Base-by-base conservation (phyloP, 768 basidiomycete genomes). In the Daedaleopsis nitida region DNA sequence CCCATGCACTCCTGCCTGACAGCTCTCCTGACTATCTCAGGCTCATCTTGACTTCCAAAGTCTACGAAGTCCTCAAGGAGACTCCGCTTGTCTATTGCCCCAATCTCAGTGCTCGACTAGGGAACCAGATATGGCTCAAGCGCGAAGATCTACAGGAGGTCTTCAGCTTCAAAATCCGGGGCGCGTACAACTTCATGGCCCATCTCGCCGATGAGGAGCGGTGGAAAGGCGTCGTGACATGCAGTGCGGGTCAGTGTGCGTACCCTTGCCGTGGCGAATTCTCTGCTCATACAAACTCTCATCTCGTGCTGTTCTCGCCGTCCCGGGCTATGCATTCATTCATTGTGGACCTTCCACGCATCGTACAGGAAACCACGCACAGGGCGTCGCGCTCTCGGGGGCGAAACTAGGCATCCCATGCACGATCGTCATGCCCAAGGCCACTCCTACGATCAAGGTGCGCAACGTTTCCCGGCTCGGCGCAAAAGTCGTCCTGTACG, bases 141-240 rank as follows among this genome's bases (percentile, higher is more conserved):
- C 86, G 97, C 24, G 97, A 99, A 75, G 97, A 99, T 70, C 82
- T 97, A 2, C 96, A 98, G 49, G 89, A 94, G 69, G 97, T 99
- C 19, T 99, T 99, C 74, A 96, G 93, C 73, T 99, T 99, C 86
- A 99, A 99, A 73, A 95, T 98, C 50, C 83, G 97, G 5, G 97
- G 97, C 23, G 97, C 97, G 35, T 99, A 97, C 79, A 99, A 99
- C 74, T 92, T 97, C 69, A 99, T 99, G 96, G 93, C 93, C 21
- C 83, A 84, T 74, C 79, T 99, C 38, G 79, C 80, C 9, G 88
- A 90, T 35, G 93, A 95, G 58, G 96, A 98, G 71, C 82, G 94
- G 59, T 96, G 95, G 92, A 95, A 95, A 75, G 97, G 97, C 60
- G 97, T 99, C 66, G 81, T 98, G 57, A 98, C 97, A 50, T 99